Percentiles rank a stretch among this genome's conserved stretches.
Conservation (phyloP, 495 filamentous ascomycete genomes). For the Podospora appendiculata region DNA sequence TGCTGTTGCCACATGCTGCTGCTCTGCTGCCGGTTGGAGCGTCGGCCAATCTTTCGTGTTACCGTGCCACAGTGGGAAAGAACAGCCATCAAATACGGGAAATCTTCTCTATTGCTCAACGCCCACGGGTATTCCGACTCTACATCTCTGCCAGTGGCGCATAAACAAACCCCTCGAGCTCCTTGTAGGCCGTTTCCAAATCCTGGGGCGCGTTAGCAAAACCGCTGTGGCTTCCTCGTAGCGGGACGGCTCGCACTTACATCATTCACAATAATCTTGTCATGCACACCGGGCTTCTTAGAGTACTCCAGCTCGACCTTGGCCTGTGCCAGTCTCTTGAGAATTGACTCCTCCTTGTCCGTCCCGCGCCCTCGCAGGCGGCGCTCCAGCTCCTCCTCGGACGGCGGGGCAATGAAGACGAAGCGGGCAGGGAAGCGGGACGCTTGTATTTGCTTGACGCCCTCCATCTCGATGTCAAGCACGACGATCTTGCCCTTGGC, state of each 20-base stretch:
- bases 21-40: too few species aligned
- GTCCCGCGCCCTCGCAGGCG: constrained; percentile 77
- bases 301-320: constrained; percentile 76
- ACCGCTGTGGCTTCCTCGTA: too few species aligned
- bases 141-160: constrained; percentile 9
- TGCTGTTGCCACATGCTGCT: too few species aligned
- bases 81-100: too few species aligned
- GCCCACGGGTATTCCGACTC: too few species aligned
- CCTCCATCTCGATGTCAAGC: constrained; percentile 96
- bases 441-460: constrained; percentile 88
- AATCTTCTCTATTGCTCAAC: too few species aligned
- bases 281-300: constrained; percentile 65
- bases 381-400: constrained; percentile 62
- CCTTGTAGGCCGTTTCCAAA: constrained; percentile 71
- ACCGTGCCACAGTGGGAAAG: too few species aligned
- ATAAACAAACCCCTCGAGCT: constrained; percentile 62
- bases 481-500: constrained; percentile 60
- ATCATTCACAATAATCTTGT: constrained; percentile 84
- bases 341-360: constrained; percentile 70
- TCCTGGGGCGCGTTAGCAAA: constrained; percentile 29
- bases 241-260: constrained; percentile 4
- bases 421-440: constrained; percentile 71
- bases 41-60: too few species aligned
- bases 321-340: constrained; percentile 70
- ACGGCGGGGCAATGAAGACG: constrained; percentile 78